Base-by-base conservation (phyloP, 306 rosid species). In the Acacia acuminata region DNA sequence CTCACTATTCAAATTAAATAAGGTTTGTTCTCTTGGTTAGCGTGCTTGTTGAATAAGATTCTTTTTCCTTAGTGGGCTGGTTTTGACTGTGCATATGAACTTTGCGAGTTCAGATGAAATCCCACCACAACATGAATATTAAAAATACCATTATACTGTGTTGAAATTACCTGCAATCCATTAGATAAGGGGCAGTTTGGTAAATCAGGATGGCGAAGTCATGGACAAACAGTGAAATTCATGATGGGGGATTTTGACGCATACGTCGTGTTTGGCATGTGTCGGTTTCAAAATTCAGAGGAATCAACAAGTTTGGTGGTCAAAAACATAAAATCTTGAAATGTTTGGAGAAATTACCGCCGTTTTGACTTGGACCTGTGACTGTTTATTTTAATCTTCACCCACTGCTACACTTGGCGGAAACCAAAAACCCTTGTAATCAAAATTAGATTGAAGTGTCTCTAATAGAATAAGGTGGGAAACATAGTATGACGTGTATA, bases 11-110 rank as follows among this genome's bases (percentile, higher is more conserved):
- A 45, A 15, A 71, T 24, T 24, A 19, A 56, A 75, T 38, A 7
- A 42, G 67, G 24, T 3, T 42, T 66, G 66, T 68, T 15, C 4
- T 43, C 58, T 42, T 30, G 64, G 36, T 20, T 42, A 32, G 74
- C 73, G 44, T 24, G 80, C 60, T 75, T 79, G 51, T 87, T 47
- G 44, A 15, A 38, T 20, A 84, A 85, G 86, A 90, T 88, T 87
- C 82, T 71, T 74, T 84, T 75, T 34, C 24, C 61, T 53, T 8
- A 11, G 73, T 20, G 73, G 74, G 84, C 79, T 63, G 88, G 88
- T 78, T 68, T 70, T 25, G 66, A 60, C 64, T 56, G 7, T 25
- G 68, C 3, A 25, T 5, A 25, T 61, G 67, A 25, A 11, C 36
- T 12, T 61, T 25, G 1, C 16, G 8, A 3, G 61, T 55, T 6